Percentiles rank a stretch among this genome's conserved stretches.
phyloP scores from a whole-genome alignment of 768 basidiomycete species.

The Xerocomus brunneocitrinus region DNA sequence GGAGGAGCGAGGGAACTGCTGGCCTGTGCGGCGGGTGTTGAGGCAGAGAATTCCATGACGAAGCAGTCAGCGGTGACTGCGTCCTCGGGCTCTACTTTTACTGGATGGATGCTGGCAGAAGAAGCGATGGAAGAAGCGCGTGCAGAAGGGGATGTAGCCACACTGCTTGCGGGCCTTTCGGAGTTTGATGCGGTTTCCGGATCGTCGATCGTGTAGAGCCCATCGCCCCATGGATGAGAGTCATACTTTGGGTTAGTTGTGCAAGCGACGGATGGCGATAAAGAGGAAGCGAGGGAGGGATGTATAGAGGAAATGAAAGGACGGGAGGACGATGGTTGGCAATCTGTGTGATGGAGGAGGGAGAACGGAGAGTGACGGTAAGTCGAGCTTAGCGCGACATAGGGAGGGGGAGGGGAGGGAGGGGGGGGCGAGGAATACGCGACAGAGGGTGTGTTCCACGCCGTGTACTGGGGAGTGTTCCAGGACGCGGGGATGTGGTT shows the following conservation, averaged over 20 bases:
- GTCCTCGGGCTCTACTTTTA: conserved; percentile 32
- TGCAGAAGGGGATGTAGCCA: conserved; percentile 33
- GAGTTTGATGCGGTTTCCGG: conserved; percentile 32
- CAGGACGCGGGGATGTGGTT: conserved; percentile 15
- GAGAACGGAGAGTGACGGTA: conserved; percentile 25
- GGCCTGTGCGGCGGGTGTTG: conserved; percentile 30
- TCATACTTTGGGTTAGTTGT: conserved; percentile 18
- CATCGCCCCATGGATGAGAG: conserved; percentile 27
- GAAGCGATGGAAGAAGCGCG: conserved; percentile 33
- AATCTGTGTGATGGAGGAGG: conserved; percentile 20
- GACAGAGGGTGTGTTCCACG: conserved; percentile 14
- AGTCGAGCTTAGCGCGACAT: conserved; percentile 14
- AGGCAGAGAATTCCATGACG: conserved; percentile 33
- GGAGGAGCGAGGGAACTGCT: conserved; percentile 45
- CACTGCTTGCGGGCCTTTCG: conserved; percentile 32
- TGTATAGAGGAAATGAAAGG: conserved; percentile 12
- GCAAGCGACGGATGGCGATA: conserved; percentile 12
- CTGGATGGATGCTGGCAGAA: conserved; percentile 25
- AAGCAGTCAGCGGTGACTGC: conserved; percentile 25
- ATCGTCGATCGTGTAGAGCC: conserved; percentile 32
- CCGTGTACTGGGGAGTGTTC: conserved; percentile 15
- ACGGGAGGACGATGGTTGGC: conserved; percentile 18
- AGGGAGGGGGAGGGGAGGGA: conserved; percentile 18
- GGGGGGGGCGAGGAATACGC: conserved; percentile 22
- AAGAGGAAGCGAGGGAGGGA: conserved; percentile 13